Conservation (phyloP, 2,329 filamentous ascomycete genomes). For the Colletotrichum musicola region DNA sequence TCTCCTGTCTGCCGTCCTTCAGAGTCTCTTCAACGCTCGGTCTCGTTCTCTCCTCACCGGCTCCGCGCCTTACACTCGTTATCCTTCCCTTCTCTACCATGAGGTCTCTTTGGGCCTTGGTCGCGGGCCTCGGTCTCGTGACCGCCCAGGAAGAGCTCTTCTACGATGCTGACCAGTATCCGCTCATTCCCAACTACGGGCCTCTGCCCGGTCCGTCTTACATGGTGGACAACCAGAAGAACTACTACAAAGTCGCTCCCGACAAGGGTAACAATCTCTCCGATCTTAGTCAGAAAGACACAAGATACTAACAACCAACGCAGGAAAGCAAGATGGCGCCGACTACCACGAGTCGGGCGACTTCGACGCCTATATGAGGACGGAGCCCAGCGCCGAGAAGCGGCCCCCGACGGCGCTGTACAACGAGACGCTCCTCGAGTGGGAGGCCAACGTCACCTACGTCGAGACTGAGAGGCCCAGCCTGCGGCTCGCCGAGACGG, state of each 20-base stretch:
- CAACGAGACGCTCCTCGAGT: neutral
- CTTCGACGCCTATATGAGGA: slow-evolving; percentile 7
- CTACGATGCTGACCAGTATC: neutral
- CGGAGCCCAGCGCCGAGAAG: neutral
- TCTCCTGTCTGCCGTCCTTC: too few relatives aligned
- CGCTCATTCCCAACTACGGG: neutral
- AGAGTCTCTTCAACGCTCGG: too few relatives aligned
- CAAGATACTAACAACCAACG: neutral
- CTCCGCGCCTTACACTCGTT: too few relatives aligned
- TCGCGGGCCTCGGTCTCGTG: too few relatives aligned
- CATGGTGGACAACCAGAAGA: slow-evolving; percentile 5
- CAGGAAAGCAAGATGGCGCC: slow-evolving; percentile 1
- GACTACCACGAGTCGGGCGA: slow-evolving; percentile 6
- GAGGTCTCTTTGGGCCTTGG: too few relatives aligned
- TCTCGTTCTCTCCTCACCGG: too few relatives aligned
- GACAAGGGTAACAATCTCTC: neutral
- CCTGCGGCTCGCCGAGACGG: neutral
- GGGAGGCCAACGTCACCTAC: too few relatives aligned
- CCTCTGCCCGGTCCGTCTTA: neutral
- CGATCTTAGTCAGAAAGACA: too few relatives aligned
- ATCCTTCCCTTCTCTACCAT: too few relatives aligned
- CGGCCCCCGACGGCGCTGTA: neutral
- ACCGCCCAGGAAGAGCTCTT: too few relatives aligned
- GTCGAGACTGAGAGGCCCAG: too few relatives aligned
- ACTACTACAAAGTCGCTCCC: neutral